These are phyloP conservation scores for Acanthamoeba sp. DNA, from an alignment of 208 protist genomes.

Conservation along the genomic window DNA sequence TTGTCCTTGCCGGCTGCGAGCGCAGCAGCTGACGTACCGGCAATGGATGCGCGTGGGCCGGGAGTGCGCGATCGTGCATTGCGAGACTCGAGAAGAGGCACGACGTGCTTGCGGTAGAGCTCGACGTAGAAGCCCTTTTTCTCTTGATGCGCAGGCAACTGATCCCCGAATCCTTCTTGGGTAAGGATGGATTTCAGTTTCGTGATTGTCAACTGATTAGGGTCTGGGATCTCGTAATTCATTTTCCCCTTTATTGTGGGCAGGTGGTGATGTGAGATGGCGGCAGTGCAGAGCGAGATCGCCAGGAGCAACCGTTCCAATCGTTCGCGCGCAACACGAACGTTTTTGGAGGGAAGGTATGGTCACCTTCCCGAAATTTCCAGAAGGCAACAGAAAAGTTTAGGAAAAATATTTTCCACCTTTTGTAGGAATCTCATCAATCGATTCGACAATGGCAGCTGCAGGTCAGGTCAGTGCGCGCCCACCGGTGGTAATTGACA, in stretches of 20 bases:
- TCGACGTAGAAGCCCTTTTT: conserved; percentile 55
- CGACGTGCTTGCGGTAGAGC: not conserved
- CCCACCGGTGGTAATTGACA: conserved; percentile 24
- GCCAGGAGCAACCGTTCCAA: no score
- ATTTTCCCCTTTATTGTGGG: not conserved
- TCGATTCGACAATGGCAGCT: not conserved
- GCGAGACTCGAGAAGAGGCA: not conserved
- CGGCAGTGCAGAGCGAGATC: no score
- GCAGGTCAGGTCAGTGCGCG: not conserved
- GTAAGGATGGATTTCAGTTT: conserved; percentile 55
- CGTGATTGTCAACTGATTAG: not conserved
- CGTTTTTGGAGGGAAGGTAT: not conserved
- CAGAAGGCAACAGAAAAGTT: not conserved
- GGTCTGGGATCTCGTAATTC: conserved; percentile 27
- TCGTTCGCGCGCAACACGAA: not conserved
- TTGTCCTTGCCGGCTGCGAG: not conserved
- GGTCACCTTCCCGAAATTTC: not conserved
- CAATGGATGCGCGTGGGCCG: not conserved
- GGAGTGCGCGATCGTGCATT: not conserved
- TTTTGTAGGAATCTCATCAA: not conserved
- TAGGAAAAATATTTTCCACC: not conserved
- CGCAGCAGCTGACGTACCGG: not conserved
- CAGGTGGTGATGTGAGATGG: not conserved
- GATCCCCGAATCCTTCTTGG: conserved; percentile 19
- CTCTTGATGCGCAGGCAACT: not conserved